Evolutionary conservation across 148 eudicot genomes (phyloP).

Genomic region (Fallopia convolvulus): DNA sequence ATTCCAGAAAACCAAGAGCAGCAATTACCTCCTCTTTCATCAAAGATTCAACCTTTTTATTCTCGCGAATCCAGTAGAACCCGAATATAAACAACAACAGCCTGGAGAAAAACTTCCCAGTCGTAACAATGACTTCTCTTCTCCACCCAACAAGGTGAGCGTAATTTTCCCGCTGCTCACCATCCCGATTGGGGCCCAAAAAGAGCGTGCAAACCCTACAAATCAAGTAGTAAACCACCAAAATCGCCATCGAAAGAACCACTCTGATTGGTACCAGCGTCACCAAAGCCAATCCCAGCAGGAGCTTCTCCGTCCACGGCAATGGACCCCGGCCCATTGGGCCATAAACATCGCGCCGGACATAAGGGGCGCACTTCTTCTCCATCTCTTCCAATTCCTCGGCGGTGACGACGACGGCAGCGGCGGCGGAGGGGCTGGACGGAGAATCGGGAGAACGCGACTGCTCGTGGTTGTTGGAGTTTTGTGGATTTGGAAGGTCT

Average conservation of each 20-base stretch:
- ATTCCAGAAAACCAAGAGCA: neutral
- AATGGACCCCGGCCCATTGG: conserved; percentile 62
- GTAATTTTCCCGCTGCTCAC: conserved; percentile 47
- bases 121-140: conserved; percentile 40
- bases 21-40: conserved; percentile 25
- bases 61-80: conserved; percentile 62
- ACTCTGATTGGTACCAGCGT: conserved; percentile 58
- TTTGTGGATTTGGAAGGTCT: conserved; percentile 12
- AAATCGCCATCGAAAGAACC: conserved; percentile 23
- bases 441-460: conserved; percentile 10
- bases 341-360: conserved; percentile 62
- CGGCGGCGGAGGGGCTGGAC: conserved; percentile 16
- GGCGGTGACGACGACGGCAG: conserved; percentile 17
- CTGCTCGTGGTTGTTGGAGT: conserved; percentile 4
- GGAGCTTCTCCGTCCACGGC: conserved; percentile 41
- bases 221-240: conserved; percentile 59
- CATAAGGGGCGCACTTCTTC: conserved; percentile 69
- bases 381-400: conserved; percentile 46
- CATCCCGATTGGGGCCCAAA: conserved; percentile 40
- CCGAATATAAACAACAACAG: conserved; percentile 62
- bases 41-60: conserved; percentile 10
- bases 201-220: conserved; percentile 61
- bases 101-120: conserved; percentile 65
- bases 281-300: conserved; percentile 34
- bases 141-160: conserved; percentile 78